A percentile compares a stretch with the other conserved stretches of the same genome.
Conservation (phyloP, 1,284 basidiomycete genomes). For the Coriolopsis trogii region DNA sequence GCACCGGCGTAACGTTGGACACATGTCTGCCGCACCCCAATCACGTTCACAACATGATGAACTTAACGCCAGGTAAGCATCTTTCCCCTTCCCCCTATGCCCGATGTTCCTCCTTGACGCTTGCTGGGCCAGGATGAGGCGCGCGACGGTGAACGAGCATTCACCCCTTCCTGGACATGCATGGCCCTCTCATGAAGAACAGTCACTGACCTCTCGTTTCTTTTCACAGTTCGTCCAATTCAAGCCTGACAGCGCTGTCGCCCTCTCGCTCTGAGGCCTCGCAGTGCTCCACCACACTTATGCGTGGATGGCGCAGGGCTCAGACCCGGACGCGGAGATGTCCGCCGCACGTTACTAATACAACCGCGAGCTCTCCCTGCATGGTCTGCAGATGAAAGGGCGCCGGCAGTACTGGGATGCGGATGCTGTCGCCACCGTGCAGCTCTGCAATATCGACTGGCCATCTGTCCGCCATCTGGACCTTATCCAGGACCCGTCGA, state of each 20-base stretch:
- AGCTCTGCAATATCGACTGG: neutral
- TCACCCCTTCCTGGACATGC: constrained; percentile 26
- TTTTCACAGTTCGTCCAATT: constrained; percentile 56
- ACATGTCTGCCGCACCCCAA: constrained; percentile 15
- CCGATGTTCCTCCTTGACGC: too few species aligned
- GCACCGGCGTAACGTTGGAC: constrained; percentile 18
- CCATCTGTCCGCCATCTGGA: neutral
- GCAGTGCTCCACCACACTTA: constrained; percentile 69
- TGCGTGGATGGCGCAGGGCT: constrained; percentile 58
- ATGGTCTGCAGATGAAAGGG: constrained; percentile 44
- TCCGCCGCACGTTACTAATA: constrained; percentile 68
- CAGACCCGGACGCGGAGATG: constrained; percentile 52
- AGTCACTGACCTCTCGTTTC: constrained; percentile 8
- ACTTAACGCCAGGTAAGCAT: constrained; percentile 21
- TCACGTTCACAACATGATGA: constrained; percentile 15
- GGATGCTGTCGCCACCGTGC: too few species aligned
- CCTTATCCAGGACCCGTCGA: neutral
- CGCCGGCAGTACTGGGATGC: constrained; percentile 57
- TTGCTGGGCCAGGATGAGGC: too few species aligned
- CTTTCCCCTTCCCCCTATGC: constrained; percentile 5
- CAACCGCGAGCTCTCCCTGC: constrained; percentile 59
- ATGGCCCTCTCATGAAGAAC: neutral
- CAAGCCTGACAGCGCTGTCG: constrained; percentile 68
- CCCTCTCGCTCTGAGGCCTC: constrained; percentile 74
- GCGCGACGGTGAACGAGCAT: too few species aligned